A percentile compares a stretch with the other conserved stretches of the same genome.
phyloP scores from a whole-genome alignment of 768 basidiomycete genomes.

The Pholiota molesta region DNA sequence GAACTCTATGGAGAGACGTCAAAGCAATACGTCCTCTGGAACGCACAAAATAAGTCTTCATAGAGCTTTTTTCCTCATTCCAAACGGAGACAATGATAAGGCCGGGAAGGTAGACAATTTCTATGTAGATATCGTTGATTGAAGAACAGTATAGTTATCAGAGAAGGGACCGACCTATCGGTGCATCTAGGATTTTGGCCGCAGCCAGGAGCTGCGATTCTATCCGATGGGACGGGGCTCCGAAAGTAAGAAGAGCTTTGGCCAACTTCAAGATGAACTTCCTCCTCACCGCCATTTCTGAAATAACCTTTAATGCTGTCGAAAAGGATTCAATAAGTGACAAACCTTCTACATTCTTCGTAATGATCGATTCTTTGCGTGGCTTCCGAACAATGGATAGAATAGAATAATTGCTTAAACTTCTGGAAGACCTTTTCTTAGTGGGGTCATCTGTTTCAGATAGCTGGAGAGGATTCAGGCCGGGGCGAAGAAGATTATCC shows the following conservation, averaged over 20 bases:
- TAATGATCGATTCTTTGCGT: slow-evolving; percentile 37
- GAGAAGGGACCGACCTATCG: slow-evolving; percentile 50
- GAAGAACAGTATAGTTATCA: background rate
- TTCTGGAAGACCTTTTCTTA: slow-evolving; percentile 11
- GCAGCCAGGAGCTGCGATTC: slow-evolving; percentile 87
- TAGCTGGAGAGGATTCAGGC: slow-evolving; percentile 12
- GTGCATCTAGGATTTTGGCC: slow-evolving; percentile 74
- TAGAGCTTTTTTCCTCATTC: slow-evolving; percentile 67
- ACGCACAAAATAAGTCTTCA: slow-evolving; percentile 86
- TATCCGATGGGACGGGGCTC: slow-evolving; percentile 92
- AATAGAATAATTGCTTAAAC: slow-evolving; percentile 22
- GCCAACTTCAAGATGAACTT: slow-evolving; percentile 87
- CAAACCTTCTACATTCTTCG: slow-evolving; percentile 51
- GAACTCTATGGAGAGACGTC: slow-evolving; percentile 80
- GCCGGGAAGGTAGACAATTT: slow-evolving; percentile 83
- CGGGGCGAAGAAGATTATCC: slow-evolving; percentile 12
- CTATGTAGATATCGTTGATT: slow-evolving; percentile 23
- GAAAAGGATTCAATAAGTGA: background rate
- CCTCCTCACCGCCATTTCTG: slow-evolving; percentile 51
- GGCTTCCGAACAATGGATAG: slow-evolving; percentile 30
- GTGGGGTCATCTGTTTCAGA: background rate
- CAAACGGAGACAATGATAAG: slow-evolving; percentile 83
- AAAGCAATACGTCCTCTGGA: slow-evolving; percentile 80
- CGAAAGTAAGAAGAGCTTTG: slow-evolving; percentile 87
- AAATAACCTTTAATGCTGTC: background rate